Conservation (phyloP, 2,329 filamentous ascomycete species). For the Thelonectria olida region DNA sequence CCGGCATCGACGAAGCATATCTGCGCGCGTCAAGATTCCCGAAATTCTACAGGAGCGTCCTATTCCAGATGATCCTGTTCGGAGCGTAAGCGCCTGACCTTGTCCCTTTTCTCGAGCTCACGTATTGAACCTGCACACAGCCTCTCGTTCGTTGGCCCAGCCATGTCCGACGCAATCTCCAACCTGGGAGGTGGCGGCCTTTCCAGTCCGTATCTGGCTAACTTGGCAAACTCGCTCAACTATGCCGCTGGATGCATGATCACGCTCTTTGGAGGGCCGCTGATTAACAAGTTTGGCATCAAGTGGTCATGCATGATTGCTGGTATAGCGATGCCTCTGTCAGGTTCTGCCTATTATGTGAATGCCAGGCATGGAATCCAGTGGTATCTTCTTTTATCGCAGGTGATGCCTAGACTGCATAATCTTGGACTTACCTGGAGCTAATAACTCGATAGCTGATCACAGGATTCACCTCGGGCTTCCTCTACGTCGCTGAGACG, state of each 20-base stretch:
- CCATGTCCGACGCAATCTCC: conserved; percentile 20
- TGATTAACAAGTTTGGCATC: conserved; percentile 51
- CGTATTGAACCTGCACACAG: background rate
- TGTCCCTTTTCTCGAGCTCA: background rate
- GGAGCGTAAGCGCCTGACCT: conserved; percentile 16
- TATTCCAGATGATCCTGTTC: conserved; percentile 22
- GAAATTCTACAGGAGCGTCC: conserved; percentile 15
- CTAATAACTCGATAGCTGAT: conserved; percentile 1
- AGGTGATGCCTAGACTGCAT: conserved; percentile 13
- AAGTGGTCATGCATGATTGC: conserved; percentile 49
- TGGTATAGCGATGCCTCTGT: conserved; percentile 44
- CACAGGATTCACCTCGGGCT: conserved; percentile 33
- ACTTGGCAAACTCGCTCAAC: conserved; percentile 21
- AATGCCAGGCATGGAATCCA: conserved; percentile 41
- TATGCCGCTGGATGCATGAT: conserved; percentile 15
- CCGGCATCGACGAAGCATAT: conserved; percentile 13
- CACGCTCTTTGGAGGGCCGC: conserved; percentile 43
- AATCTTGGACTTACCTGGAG: background rate
- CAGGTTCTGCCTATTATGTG: conserved; percentile 46
- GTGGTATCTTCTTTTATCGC: conserved; percentile 45
- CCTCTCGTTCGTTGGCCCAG: conserved; percentile 21
- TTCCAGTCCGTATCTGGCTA: conserved; percentile 20
- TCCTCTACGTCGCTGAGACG: conserved; percentile 47
- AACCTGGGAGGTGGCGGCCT: conserved; percentile 20
- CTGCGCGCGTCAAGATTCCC: background rate